Evolutionary conservation across 805 yeast genomes (phyloP).

Genomic region (Wickerhamiella sergipiensis): DNA sequence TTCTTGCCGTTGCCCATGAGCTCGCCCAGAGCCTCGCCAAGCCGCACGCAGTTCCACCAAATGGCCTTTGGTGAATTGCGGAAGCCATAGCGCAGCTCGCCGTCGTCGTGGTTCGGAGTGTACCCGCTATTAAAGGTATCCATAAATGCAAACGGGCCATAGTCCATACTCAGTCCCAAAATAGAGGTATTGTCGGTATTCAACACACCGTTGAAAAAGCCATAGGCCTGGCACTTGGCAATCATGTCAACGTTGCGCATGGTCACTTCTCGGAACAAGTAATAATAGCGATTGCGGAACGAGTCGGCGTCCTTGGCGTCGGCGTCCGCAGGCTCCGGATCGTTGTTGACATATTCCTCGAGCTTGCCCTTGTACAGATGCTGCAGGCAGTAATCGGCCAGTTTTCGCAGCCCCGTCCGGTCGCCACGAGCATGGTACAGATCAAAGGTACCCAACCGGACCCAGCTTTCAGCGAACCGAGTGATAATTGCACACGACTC

Average conservation of each 20-base stretch:
- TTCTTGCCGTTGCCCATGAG: slow-evolving; percentile 59
- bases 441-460: slow-evolving; percentile 81
- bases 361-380: slow-evolving; percentile 39
- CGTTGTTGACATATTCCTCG: slow-evolving; percentile 11
- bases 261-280: slow-evolving; percentile 56
- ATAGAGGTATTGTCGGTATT: slow-evolving; percentile 90
- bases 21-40: slow-evolving; percentile 76
- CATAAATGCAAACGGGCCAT: slow-evolving; percentile 89
- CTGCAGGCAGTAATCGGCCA: slow-evolving; percentile 62
- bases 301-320: background rate
- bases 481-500: slow-evolving; percentile 79
- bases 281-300: slow-evolving; percentile 37
- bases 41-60: slow-evolving; percentile 83
- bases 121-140: slow-evolving; percentile 69
- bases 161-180: slow-evolving; percentile 79
- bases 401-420: slow-evolving; percentile 40
- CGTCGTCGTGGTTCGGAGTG: slow-evolving; percentile 87
- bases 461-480: slow-evolving; percentile 75
- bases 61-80: slow-evolving; percentile 73
- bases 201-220: slow-evolving; percentile 85
- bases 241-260: slow-evolving; percentile 62
- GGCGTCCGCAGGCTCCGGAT: background rate
- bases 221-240: slow-evolving; percentile 83
- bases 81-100: slow-evolving; percentile 55
- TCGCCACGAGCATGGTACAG: slow-evolving; percentile 63